Evolutionary conservation across 805 yeast genomes (phyloP), one percentile per base, ranked within the genome.

Genomic region (Pichia phayaonensis): DNA sequence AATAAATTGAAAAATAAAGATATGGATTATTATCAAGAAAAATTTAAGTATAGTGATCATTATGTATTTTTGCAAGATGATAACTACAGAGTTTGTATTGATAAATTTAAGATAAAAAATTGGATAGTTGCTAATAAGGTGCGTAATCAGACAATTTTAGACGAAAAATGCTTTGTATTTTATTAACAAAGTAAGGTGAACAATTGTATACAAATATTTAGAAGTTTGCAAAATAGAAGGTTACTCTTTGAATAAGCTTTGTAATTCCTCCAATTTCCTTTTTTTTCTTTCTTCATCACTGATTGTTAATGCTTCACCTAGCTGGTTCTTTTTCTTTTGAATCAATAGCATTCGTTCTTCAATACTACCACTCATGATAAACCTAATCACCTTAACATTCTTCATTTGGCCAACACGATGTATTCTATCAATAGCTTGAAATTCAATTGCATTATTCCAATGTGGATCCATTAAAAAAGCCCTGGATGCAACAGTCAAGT

Each of bases 401-500:
- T 73, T 77, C 12, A 71, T 70, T 62, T 90, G 98, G 0, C 98
- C 97, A 61, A 92, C 86, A 57, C 98, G 76, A 62, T 90, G 97
- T 18, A 92, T 77, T 59, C 98, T 67, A 67, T 90, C 96, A 53
- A 90, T 86, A 0, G 96, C 96, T 64, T 89, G 97, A 46, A 86
- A 88, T 60, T 89, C 96, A 48, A 84, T 80, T 45, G 95, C 87
- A 44, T 88, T 95, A 29, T 94, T 86, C 97, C 97, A 90, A 94
- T 96, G 90, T 0, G 97, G 97, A 61, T 90, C 97, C 88, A 92
- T 84, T 78, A 90, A 75, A 58, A 82, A 89, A 2, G 95, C 97
- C 36, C 79, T 75, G 0, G 87, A 84, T 0, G 97, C 96, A 46
- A 83, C 80, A 0, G 96, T 90, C 53, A 90, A 70, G 61, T 90